phyloP scores from a whole-genome alignment of 2,329 filamentous ascomycete genomes.

The Fusarium bactridioides region DNA sequence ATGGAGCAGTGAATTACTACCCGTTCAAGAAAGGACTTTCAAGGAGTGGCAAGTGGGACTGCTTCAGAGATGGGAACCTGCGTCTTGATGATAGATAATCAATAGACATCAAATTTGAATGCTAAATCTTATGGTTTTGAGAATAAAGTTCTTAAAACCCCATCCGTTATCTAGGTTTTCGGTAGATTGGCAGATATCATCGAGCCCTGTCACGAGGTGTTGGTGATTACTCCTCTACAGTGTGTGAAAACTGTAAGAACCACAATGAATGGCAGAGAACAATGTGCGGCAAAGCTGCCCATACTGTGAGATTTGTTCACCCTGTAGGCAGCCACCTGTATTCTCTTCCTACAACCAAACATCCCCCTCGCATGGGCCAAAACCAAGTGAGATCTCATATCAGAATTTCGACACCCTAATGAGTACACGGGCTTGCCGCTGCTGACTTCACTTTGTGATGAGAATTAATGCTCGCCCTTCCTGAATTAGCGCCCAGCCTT shows the following conservation, averaged over 20 bases:
- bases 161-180: neutral
- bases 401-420: neutral
- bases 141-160: neutral
- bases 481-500: neutral
- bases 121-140: no score
- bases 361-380: neutral
- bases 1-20: constrained; percentile 60
- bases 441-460: neutral
- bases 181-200: neutral
- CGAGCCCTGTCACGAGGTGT: neutral
- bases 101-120: neutral
- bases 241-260: neutral
- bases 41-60: constrained; percentile 74
- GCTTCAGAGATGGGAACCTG: constrained; percentile 53
- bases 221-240: neutral
- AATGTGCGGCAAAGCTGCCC: neutral
- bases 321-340: neutral
- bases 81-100: neutral
- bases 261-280: rapidly evolving
- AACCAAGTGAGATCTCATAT: neutral
- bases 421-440: neutral
- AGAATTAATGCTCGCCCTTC: neutral
- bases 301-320: neutral
- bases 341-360: neutral
- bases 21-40: constrained; percentile 63